A percentile compares a stretch with the other conserved stretches of the same genome.
phyloP scores from a whole-genome alignment of 106 monocot species.

The Cymbidium sinense region DNA sequence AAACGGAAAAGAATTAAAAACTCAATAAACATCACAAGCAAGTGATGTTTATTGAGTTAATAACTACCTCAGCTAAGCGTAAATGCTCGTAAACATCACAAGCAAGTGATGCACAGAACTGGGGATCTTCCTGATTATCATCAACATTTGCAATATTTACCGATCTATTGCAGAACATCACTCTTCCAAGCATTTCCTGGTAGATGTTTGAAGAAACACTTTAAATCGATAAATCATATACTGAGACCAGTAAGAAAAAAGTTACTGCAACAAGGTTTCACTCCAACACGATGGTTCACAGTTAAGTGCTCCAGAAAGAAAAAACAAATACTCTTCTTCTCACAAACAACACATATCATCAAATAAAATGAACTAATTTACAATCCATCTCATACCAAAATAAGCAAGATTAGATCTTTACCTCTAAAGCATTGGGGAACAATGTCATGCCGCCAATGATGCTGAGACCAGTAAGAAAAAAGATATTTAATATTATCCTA shows the following conservation, averaged over 20 bases:
- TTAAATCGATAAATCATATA: neutral
- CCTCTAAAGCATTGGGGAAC: conserved; percentile 66
- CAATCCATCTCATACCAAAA: too few relatives aligned
- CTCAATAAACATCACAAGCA: too few relatives aligned
- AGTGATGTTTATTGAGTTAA: too few relatives aligned
- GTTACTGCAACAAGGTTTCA: neutral
- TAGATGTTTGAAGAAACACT: neutral
- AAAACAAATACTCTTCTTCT: neutral
- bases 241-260: neutral
- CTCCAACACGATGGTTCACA: neutral
- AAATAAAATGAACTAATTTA: too few relatives aligned
- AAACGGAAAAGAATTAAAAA: too few relatives aligned
- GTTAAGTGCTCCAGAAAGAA: neutral
- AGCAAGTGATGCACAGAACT: conserved; percentile 67
- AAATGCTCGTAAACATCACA: conserved; percentile 71
- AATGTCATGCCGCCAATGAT: conserved; percentile 66
- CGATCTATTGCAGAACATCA: conserved; percentile 29
- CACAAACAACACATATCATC: too few relatives aligned
- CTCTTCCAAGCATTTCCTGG: conserved; percentile 40
- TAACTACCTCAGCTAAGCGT: conserved; percentile 52
- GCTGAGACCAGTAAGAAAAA: conserved; percentile 62
- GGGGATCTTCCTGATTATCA: conserved; percentile 48
- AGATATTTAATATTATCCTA: too few relatives aligned
- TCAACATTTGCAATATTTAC: conserved; percentile 48
- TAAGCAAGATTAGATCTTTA: too few relatives aligned